Base-by-base conservation (phyloP, 495 filamentous ascomycete genomes). In the Wilcoxina mikolae region DNA sequence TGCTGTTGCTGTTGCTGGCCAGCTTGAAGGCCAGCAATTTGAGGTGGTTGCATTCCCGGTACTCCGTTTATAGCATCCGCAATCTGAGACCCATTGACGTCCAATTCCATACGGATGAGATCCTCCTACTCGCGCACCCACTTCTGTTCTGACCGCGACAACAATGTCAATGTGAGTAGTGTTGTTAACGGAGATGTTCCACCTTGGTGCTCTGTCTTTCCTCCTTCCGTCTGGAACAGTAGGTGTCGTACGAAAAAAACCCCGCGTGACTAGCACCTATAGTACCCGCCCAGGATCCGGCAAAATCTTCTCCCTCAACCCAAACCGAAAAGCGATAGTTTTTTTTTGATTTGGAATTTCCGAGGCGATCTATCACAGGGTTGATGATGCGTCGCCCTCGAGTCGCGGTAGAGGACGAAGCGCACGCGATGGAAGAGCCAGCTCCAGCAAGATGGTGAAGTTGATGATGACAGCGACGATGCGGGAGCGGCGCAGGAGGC, bases 1-100 rank as follows among this genome's bases (percentile, higher is more conserved):
- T 54, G 60, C 20, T 52, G 58, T 54, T 61, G 56, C 50, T 48
- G 60, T n/a, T 60, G 60, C 42, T 60, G 7, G 24, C 24, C 33
- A 29, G 38, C n/a, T 15, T 35, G 49, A 26, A 26, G 26, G 12
- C 20, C 33, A n/a, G 11, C 31, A 20, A 11, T n/a, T 41, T 28
- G 41, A 0, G 43, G 57, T 20, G 47, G 24, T 50, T 51, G 26
- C 48, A 46, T 49, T 20, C 28, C 44, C 24, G 44, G 51, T 9
- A 27, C 28, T 39, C 28, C 39, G 26, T 18, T 51, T 23, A 51
- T n/a, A 51, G 55, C 12, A 35, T n/a, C 18, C 35, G n/a, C 29
- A 20, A 31, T 44, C n/a, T 44, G 55, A 53, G 25, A 51, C 48
- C 25, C 45, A 44, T 44, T 51, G 55, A 18, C 35, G 22, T 39